Base-by-base conservation (phyloP, 192 early-diverging fungal species). In the Rhizophagus prolifer region DNA sequence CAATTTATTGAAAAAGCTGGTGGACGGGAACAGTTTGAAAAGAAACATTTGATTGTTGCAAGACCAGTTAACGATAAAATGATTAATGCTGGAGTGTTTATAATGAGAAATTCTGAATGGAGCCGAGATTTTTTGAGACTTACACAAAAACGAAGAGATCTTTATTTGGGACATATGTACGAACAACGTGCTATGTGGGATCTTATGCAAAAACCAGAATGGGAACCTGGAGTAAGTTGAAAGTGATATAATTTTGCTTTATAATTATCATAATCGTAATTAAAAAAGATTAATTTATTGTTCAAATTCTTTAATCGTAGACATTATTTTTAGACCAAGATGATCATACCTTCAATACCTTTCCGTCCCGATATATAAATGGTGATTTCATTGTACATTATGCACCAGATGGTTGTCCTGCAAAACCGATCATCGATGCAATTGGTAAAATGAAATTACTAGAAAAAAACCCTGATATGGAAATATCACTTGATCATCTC, bases 101-200 rank as follows among this genome's bases (percentile, higher is more conserved):
- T 89, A 41, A 81, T 89, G 73, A 82, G 86, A 79, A 89, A 89
- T 79, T 86, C 86, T 19, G 79, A 81, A 19, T 86, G 85, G 86
- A 82, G 82, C 36, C 79, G 76, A 59, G 50, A 77, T 2, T 89
- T 87, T 79, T 70, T 89, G 9, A 78, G 83, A 12, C 76, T 81
- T 9, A 83, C 86, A 4, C 86, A 89, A 72, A 69, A 69, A 4
- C 74, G 77, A 2, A 81, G 46, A 1, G 72, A 73, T 8, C 88
- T 83, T 76, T 89, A 82, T 72, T 58, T 50, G 3, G 75, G 78
- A 8, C 76, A 79, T 8, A 81, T 81, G 44, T 88, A 81, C 61
- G 88, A 89, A 72, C 88, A 89, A 62, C 80, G 80, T 34, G 88
- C 88, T 12, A 88, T 89, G 78, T 89, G 88, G 88, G 84, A 87